phyloP scores from a whole-genome alignment of 768 basidiomycete species.

The Amanita subjunquillea region DNA sequence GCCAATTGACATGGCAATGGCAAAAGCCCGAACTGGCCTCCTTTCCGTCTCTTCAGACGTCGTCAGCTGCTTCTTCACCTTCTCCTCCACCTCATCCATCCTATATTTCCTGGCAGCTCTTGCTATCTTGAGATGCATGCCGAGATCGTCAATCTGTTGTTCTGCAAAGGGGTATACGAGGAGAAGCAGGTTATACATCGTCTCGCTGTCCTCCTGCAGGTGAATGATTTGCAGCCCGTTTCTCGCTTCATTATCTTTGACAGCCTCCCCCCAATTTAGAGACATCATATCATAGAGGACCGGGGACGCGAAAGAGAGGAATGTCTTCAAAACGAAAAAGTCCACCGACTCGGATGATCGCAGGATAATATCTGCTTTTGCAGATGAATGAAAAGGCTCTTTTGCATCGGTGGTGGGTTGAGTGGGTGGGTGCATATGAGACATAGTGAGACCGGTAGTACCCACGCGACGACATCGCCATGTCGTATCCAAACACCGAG shows the following conservation, averaged over 20 bases:
- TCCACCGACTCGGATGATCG: constrained; percentile 18
- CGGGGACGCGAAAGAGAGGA: constrained; percentile 20
- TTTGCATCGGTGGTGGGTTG: not conserved
- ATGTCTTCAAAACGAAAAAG: constrained; percentile 15
- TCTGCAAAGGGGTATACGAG: constrained; percentile 1
- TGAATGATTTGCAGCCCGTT: not conserved
- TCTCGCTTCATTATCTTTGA: not conserved
- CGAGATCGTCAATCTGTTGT: not conserved
- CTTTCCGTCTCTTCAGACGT: not conserved
- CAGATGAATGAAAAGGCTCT: not conserved
- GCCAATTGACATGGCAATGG: not conserved
- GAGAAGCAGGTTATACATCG: constrained; percentile 7
- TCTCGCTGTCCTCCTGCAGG: constrained; percentile 6
- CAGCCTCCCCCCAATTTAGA: constrained; percentile 9
- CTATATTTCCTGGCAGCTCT: not conserved
- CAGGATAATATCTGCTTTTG: not conserved
- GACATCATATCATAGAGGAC: constrained; percentile 22
- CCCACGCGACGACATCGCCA: not conserved
- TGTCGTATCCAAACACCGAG: no score
- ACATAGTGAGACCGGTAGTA: not conserved
- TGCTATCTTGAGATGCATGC: not conserved
- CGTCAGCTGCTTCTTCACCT: not conserved
- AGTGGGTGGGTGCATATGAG: no score
- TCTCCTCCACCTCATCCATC: not conserved
- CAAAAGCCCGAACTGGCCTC: not conserved